Base-by-base conservation (phyloP, 2,329 filamentous ascomycete species). In the Colletotrichum noveboracense region DNA sequence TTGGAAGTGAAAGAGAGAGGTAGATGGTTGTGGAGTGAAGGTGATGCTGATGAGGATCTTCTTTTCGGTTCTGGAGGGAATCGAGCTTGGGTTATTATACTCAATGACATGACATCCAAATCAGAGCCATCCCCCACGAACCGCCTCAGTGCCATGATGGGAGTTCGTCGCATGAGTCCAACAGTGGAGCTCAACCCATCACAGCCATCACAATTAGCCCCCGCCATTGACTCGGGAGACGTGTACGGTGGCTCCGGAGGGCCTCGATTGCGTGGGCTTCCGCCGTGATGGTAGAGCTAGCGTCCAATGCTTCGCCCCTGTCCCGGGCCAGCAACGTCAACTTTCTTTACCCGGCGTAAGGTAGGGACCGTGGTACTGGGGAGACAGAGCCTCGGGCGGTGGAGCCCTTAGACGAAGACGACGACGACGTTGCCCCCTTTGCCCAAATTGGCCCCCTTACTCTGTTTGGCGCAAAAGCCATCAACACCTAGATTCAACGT, bases 201-300 rank as follows among this genome's bases (percentile, higher is more conserved):
- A 60, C 21, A 34, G 68, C 48, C 60, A 48, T 71, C 61, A 18
- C 70, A 8, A 48, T 34, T 16, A 71, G 62, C 52, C 72, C 67
- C 55, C 16, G 26, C 26, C 26, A 18, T 71, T 66, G 61, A 62
- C 61, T 38, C 18, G 52, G 52, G 61, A 71, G 62, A 28, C 61
- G 62, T 67, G 69, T 55, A 36, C 36, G 62, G 55, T 66, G 72
- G 69, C 55, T 26, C 69, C 62, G 55, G 62, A 38, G 32, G 72
- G 69, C 55, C 26, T 64, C 55, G 55, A 62, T 72, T 75, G 24
- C 69, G 55, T 72, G 61, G 52, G 68, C 71, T 52, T 38, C 34
- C 32, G 34, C n/a, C 32, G 60, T 14, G 67, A 34, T 13, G 32
- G 30, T 21, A 13, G 38, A 16, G 2, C 38, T 64, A 65, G 43